Base-by-base conservation (phyloP, 345 rosid genomes). In the Punica granatum region DNA sequence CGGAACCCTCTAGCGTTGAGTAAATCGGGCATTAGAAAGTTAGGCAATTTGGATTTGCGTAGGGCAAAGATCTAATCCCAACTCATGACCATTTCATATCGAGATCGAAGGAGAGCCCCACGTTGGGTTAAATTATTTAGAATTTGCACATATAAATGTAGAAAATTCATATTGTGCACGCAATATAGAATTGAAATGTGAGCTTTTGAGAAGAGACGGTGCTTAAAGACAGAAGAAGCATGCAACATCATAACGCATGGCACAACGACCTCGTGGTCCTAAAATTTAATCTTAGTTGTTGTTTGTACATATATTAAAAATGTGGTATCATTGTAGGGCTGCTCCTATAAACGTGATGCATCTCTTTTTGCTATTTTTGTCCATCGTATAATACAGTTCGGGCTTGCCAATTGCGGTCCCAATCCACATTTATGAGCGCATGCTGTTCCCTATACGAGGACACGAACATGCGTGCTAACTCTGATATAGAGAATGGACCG, bases 241-340 rank as follows among this genome's bases (percentile, higher is more conserved):
- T n/a, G 70, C 51, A 37, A 31, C 64, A 67, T 67, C 64, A 67
- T 56, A 56, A 53, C 70, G 70, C 70, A 67, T 41, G 53, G 51
- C 16, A 32, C 68, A 1, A 2, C 49, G 61, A 14, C 63, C 30
- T 43, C 16, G 63, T 60, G 64, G 70, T 67, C 70, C 70, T 2
- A 37, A 37, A 37, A 37, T 5, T 37, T 37, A 4, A 5, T 37
- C 30, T 6, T 46, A 16, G 12, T 14, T 10, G 21, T 53, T 53
- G 26, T 32, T 32, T 61, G 25, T 61, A 4, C 18, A 3, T 34
- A 34, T 32, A 37, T 37, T 37, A n/a, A 37, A 37, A 37, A 37
- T 37, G 11, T 37, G 41, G 41, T 37, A 30, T 60, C 28, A 28
- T 25, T 59, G 16, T 59, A 3, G 32, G 34, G 49, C 21, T 44